Conservation (phyloP, 2,329 filamentous ascomycete genomes). For the Ceratocystis harringtonii region DNA sequence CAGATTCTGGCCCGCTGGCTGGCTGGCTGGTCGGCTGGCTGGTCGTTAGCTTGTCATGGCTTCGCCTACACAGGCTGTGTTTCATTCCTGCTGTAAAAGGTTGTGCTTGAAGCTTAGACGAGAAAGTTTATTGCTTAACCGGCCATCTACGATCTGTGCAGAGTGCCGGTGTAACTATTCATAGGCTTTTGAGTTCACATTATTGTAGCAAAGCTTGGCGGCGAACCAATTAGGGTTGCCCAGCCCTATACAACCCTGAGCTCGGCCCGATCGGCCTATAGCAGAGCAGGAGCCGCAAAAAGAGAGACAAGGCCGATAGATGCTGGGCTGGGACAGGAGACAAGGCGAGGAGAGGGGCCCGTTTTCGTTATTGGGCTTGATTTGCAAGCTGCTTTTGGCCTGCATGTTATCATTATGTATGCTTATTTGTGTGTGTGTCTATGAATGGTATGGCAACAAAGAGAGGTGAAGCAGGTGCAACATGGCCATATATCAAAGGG, state of each 20-base stretch:
- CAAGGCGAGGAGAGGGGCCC: neutral
- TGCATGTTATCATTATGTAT: neutral
- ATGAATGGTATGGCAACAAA: neutral
- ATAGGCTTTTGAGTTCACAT: neutral
- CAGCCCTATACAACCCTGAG: constrained; percentile 3
- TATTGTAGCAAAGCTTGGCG: neutral
- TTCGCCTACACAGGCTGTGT: neutral
- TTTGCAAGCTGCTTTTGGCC: neutral
- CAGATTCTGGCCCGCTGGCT: neutral
- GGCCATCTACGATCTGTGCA: neutral
- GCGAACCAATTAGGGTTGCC: neutral
- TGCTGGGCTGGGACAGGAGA: neutral
- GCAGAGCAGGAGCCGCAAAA: neutral
- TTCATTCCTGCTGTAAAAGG: neutral
- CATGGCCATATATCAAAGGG: neutral
- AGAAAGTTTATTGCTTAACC: neutral
- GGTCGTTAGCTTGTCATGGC: neutral
- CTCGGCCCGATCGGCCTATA: neutral
- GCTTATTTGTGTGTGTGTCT: neutral
- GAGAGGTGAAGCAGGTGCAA: neutral
- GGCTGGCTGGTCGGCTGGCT: neutral
- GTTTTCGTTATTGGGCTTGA: neutral
- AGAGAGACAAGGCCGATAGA: neutral
- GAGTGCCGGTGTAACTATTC: neutral
- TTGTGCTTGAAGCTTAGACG: neutral